A percentile compares a stretch with the other conserved stretches of the same genome.
Conservation (phyloP, 2,329 filamentous ascomycete species). For the Westerdykella ornata region DNA sequence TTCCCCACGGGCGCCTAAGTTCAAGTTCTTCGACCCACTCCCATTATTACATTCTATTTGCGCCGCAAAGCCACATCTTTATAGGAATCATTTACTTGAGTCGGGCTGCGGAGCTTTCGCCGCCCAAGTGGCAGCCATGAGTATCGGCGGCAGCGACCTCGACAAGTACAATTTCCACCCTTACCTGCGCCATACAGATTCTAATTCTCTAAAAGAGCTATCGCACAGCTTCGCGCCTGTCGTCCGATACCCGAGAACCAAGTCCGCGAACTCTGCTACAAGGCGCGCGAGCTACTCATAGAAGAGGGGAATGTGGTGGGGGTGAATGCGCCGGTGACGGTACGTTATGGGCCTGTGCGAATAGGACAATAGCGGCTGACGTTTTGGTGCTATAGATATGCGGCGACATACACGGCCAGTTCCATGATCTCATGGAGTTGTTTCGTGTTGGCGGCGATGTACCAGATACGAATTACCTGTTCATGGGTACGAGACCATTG, state of each 20-base stretch:
- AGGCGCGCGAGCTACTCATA: constrained; percentile 89
- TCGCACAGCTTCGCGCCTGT: constrained; percentile 90
- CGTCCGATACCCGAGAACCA: constrained; percentile 91
- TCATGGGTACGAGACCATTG: constrained; percentile 65
- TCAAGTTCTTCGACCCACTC: no score
- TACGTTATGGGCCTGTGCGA: constrained; percentile 38
- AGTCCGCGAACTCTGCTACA: constrained; percentile 95
- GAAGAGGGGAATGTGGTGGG: constrained; percentile 97
- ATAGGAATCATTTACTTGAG: no score
- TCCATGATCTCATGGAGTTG: constrained; percentile 94
- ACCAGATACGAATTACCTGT: constrained; percentile 92
- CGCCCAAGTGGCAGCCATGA: constrained; percentile 21
- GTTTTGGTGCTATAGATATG: constrained; percentile 44
- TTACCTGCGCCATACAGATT: not conserved
- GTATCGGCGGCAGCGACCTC: constrained; percentile 72
- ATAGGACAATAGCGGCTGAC: constrained; percentile 1
- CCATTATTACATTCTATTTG: no score
- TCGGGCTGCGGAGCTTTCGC: no score
- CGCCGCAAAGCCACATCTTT: no score
- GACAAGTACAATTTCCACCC: constrained; percentile 60
- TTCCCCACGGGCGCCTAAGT: no score
- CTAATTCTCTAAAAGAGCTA: constrained; percentile 57
- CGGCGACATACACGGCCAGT: constrained; percentile 94
- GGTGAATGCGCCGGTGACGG: constrained; percentile 89
- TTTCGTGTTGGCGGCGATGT: constrained; percentile 91